Conservation (phyloP, 2,329 filamentous ascomycete species). For the Truncatella angustata region DNA sequence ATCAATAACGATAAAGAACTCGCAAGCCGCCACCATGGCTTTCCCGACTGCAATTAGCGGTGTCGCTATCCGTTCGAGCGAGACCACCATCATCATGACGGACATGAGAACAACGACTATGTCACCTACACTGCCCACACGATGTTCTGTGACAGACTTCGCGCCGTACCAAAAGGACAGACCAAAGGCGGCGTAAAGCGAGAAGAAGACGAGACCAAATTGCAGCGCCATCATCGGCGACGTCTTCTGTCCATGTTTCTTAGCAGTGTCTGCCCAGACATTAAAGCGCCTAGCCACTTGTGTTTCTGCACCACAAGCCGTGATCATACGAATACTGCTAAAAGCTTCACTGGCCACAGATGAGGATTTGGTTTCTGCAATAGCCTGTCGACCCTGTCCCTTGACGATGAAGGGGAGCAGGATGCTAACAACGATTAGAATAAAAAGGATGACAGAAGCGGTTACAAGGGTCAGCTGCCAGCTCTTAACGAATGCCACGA, state of each 20-base stretch:
- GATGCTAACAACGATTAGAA: slow-evolving; percentile 44
- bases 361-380: slow-evolving; percentile 55
- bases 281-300: slow-evolving; percentile 53
- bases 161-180: slow-evolving; percentile 64
- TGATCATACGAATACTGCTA: slow-evolving; percentile 58
- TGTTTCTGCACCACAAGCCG: slow-evolving; percentile 60
- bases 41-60: slow-evolving; percentile 59
- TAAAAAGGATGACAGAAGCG: slow-evolving; percentile 54
- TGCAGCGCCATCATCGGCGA: slow-evolving; percentile 52
- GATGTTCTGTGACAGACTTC: slow-evolving; percentile 45
- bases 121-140: slow-evolving; percentile 47
- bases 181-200: slow-evolving; percentile 50
- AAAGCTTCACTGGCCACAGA: slow-evolving; percentile 62
- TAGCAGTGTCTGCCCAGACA: slow-evolving; percentile 53
- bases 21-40: slow-evolving; percentile 55
- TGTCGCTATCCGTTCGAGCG: slow-evolving; percentile 54
- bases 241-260: slow-evolving; percentile 44
- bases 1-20: slow-evolving; percentile 56
- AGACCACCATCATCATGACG: slow-evolving; percentile 57
- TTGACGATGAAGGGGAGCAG: slow-evolving; percentile 57
- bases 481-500: slow-evolving; percentile 55
- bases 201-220: slow-evolving; percentile 56
- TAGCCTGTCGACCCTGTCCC: slow-evolving; percentile 42
- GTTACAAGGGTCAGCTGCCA: slow-evolving; percentile 62
- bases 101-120: slow-evolving; percentile 58